Evolutionary conservation across 768 basidiomycete species (phyloP).

Genomic region (Panus rudis): DNA sequence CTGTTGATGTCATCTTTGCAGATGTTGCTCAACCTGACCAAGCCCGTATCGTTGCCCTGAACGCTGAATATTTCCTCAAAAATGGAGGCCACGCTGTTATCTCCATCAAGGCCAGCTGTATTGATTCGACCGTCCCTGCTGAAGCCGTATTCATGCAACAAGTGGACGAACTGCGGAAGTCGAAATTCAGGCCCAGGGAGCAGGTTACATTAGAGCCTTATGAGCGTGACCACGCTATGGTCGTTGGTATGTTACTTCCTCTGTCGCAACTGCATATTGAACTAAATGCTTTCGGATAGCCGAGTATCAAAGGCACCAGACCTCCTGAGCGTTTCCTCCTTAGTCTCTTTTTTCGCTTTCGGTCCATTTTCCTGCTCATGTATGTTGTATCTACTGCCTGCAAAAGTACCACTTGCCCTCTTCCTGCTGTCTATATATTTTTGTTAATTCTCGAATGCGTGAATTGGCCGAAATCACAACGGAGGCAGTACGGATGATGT

Average conservation of each 20-base stretch:
- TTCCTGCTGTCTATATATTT: constrained; percentile 6
- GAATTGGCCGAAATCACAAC: no score
- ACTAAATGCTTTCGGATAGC: constrained; percentile 25
- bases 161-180: constrained; percentile 70
- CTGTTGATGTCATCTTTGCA: constrained; percentile 96
- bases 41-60: constrained; percentile 90
- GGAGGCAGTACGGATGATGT: no score
- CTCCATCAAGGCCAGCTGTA: constrained; percentile 98
- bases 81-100: constrained; percentile 89
- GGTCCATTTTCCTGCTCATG: constrained; percentile 8
- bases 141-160: constrained; percentile 86
- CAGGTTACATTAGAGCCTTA: constrained; percentile 95
- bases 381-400: constrained; percentile 6
- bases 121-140: constrained; percentile 91
- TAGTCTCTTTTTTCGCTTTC: constrained; percentile 9
- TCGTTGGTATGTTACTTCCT: constrained; percentile 49
- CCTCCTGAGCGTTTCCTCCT: constrained; percentile 15
- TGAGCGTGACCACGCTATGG: constrained; percentile 88
- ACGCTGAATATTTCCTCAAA: constrained; percentile 94
- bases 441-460: no score
- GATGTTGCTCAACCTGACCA: constrained; percentile 99
- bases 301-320: constrained; percentile 40
- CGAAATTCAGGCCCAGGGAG: constrained; percentile 87
- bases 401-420: constrained; percentile 9
- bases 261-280: not conserved